phyloP scores from a whole-genome alignment of 306 rosid species.

The Mucuna pruriens region DNA sequence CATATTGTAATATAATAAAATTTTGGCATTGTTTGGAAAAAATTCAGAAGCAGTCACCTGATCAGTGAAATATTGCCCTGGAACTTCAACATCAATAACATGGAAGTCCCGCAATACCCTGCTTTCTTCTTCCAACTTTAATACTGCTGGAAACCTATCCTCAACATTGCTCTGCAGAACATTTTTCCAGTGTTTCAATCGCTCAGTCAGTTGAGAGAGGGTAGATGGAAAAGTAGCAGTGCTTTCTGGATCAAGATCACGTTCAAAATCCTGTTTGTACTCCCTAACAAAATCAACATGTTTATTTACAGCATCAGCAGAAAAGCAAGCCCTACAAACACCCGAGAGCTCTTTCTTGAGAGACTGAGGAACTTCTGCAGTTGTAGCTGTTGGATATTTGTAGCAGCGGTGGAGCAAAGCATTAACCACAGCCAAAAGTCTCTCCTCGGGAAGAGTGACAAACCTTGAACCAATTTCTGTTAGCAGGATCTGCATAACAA shows the following conservation, averaged over 20 bases:
- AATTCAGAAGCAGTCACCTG: constrained; percentile 64
- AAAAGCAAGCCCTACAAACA: constrained; percentile 99
- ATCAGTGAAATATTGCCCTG: constrained; percentile 95
- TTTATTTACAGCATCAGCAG: constrained; percentile 95
- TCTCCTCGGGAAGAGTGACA: constrained; percentile 98
- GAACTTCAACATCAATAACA: constrained; percentile 98
- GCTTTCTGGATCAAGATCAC: constrained; percentile 99
- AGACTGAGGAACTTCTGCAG: constrained; percentile 99
- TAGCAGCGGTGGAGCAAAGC: constrained; percentile 99
- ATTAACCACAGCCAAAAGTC: constrained; percentile 97
- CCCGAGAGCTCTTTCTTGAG: constrained; percentile 99
- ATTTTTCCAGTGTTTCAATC: constrained; percentile 97
- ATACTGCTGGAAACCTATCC: constrained; percentile 97
- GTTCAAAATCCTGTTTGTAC: constrained; percentile 96
- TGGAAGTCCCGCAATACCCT: constrained; percentile 96
- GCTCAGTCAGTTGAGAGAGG: constrained; percentile 90
- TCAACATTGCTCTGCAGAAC: constrained; percentile 98
- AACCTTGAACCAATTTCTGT: constrained; percentile 99
- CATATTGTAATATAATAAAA: not conserved
- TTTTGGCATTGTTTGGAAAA: constrained; percentile 5
- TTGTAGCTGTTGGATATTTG: constrained; percentile 98
- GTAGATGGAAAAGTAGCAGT: constrained; percentile 89
- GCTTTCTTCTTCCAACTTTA: constrained; percentile 98
- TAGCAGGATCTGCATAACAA: constrained; percentile 71
- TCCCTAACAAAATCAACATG: constrained; percentile 99